Percentiles rank a stretch among this genome's conserved stretches.
Conservation (phyloP, 371 early-diverging fungal species). For the Mortierella polycephala region DNA sequence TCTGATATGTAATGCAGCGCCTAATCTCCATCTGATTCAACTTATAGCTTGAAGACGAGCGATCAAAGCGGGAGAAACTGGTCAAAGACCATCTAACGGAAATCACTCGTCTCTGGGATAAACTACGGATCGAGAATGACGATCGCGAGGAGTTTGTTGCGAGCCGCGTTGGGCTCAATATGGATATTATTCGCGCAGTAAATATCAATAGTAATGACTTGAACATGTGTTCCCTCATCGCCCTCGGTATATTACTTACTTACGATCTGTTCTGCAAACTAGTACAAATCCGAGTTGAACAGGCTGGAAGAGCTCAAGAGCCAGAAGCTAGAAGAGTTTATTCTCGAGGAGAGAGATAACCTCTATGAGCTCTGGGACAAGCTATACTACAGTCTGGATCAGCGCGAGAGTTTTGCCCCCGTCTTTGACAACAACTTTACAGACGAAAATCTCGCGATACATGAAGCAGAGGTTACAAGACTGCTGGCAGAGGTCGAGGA, state of each 20-base stretch:
- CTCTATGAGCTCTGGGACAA: constrained; percentile 42
- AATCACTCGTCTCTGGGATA: constrained; percentile 42
- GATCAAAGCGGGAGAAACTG: constrained; percentile 24
- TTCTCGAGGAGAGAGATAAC: constrained; percentile 29
- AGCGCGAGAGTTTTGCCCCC: constrained; percentile 33
- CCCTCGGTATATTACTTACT: not conserved
- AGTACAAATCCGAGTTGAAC: constrained; percentile 37
- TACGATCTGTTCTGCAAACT: not conserved
- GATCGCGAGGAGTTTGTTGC: constrained; percentile 37
- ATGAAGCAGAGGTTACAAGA: constrained; percentile 40
- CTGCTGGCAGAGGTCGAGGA: constrained; percentile 25
- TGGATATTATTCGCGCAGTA: constrained; percentile 36
- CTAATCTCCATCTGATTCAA: not conserved
- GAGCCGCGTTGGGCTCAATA: constrained; percentile 21
- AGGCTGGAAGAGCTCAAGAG: constrained; percentile 32
- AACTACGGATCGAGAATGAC: constrained; percentile 38
- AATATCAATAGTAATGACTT: not conserved
- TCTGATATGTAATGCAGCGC: no score
- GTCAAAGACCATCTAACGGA: constrained; percentile 32
- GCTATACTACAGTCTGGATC: constrained; percentile 31
- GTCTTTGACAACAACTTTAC: constrained; percentile 33
- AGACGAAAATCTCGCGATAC: constrained; percentile 24
- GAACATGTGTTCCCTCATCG: not conserved
- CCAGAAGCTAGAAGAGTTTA: constrained; percentile 38
- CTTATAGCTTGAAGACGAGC: constrained; percentile 36